Evolutionary conservation across 805 yeast species (phyloP).

Genomic region (Myxozyma kluyveri): DNA sequence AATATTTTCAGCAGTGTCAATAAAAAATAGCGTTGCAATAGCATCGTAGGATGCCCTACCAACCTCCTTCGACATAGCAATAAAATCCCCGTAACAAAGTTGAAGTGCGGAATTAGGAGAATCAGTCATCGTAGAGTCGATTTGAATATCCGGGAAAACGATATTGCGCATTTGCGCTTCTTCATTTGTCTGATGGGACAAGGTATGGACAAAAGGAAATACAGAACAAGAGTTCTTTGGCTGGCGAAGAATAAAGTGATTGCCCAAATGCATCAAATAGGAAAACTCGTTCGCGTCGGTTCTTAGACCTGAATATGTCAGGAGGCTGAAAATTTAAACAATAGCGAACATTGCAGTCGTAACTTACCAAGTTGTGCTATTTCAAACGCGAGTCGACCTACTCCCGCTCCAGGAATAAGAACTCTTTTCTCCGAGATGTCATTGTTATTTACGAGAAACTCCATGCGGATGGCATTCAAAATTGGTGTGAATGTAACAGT

Average conservation of each 20-base stretch:
- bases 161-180: conserved; percentile 53
- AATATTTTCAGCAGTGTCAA: conserved; percentile 89
- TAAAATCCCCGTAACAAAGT: conserved; percentile 58
- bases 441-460: conserved; percentile 33
- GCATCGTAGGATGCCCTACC: conserved; percentile 40
- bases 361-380: conserved; percentile 24
- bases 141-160: conserved; percentile 40
- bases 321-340: background rate
- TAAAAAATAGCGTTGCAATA: conserved; percentile 59
- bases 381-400: conserved; percentile 74
- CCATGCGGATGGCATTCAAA: conserved; percentile 41
- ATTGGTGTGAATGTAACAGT: conserved; percentile 56
- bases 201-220: conserved; percentile 53
- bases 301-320: conserved; percentile 37
- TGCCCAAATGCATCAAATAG: conserved; percentile 67
- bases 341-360: background rate
- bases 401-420: conserved; percentile 84
- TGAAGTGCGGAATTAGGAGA: background rate
- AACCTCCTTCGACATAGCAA: conserved; percentile 45
- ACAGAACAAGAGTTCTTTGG: conserved; percentile 28
- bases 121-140: conserved; percentile 23
- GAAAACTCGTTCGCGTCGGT: conserved; percentile 79
- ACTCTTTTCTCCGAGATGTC: conserved; percentile 39
- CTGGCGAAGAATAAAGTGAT: conserved; percentile 33
- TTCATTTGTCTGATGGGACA: conserved; percentile 57